Base-by-base conservation (phyloP, 306 rosid species). In the Cucurbita moschata region DNA sequence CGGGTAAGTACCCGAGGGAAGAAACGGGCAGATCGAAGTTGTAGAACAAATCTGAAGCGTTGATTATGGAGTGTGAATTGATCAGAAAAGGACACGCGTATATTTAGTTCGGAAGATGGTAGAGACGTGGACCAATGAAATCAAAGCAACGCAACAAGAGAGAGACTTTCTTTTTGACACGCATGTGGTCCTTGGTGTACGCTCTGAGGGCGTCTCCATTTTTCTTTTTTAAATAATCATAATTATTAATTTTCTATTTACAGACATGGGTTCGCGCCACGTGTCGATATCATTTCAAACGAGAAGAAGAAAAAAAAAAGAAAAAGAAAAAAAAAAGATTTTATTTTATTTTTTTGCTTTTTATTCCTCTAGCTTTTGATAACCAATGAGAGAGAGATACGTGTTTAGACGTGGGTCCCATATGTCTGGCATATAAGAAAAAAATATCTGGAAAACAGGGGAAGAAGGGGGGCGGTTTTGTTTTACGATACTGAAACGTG, bases 161-260 rank as follows among this genome's bases (percentile, higher is more conserved):
- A 67, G 38, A 46, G 72, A 67, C 72, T 44, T 67, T 40, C 56
- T 67, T 67, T 67, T 67, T 67, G 72, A 67, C 72, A 67, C 72
- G 72, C 72, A 67, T 67, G 72, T 67, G 72, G 72, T 67, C 72
- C 72, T 66, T 42, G 72, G 72, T 66, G 72, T 66, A 66, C 71
- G 7, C 68, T 61, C 12, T 37, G 68, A 38, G 39, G 67, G 50
- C 50, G 70, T 63, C 50, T 23, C 69, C 13, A 60, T 58, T 55
- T 63, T 38, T 4, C 2, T 30, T 30, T 30, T 30, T 30, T 30
- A 21, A 56, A 18, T 55, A 19, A 56, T 4, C 8, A 55, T 53
- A 21, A n/a, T 3, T 40, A n/a, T 6, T n/a, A 9, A 3, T 39
- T 64, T 64, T 4, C 71, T 37, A 64, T 43, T 43, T 66, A 6